Conservation (phyloP, 441 rosid species). For the Geranium incanum region DNA sequence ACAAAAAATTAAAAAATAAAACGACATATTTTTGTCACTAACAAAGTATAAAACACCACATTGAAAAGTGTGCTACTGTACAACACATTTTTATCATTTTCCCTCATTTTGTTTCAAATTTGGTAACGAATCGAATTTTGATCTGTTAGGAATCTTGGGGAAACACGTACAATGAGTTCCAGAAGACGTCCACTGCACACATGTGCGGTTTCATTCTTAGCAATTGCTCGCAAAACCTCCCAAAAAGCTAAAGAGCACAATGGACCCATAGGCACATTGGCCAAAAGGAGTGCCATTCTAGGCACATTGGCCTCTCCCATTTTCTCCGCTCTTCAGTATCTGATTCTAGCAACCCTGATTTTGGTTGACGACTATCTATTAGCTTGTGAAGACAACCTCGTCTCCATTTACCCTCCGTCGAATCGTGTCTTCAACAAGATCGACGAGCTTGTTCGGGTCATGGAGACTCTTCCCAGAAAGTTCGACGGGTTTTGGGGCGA, state of each 20-base stretch:
- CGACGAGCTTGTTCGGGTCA: conserved; percentile 26
- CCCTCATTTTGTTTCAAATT: background rate
- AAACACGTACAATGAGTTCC: conserved; percentile 21
- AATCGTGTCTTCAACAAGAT: conserved; percentile 31
- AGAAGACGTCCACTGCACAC: conserved; percentile 58
- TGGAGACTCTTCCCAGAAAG: conserved; percentile 44
- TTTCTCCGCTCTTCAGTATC: conserved; percentile 26
- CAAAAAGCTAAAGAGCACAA: conserved; percentile 26
- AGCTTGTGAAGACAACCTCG: conserved; percentile 30
- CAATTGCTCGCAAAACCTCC: conserved; percentile 30
- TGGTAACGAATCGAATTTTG: background rate
- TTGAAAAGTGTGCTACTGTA: too few relatives aligned
- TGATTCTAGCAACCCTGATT: conserved; percentile 31
- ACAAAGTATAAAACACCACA: too few relatives aligned
- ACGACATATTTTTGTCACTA: too few relatives aligned
- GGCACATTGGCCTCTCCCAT: conserved; percentile 23
- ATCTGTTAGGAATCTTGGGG: conserved; percentile 26
- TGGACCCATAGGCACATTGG: conserved; percentile 27
- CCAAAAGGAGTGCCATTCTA: conserved; percentile 21
- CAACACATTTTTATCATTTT: too few relatives aligned
- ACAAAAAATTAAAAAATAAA: too few relatives aligned
- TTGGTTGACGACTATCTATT: conserved; percentile 40
- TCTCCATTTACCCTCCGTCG: conserved; percentile 44
- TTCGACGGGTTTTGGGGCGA: conserved; percentile 29
- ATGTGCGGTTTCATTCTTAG: conserved; percentile 34